These are phyloP conservation scores for Purpureocillium lavendulum DNA, from an alignment of 2,329 filamentous ascomycete genomes.

Conservation along the genomic window DNA sequence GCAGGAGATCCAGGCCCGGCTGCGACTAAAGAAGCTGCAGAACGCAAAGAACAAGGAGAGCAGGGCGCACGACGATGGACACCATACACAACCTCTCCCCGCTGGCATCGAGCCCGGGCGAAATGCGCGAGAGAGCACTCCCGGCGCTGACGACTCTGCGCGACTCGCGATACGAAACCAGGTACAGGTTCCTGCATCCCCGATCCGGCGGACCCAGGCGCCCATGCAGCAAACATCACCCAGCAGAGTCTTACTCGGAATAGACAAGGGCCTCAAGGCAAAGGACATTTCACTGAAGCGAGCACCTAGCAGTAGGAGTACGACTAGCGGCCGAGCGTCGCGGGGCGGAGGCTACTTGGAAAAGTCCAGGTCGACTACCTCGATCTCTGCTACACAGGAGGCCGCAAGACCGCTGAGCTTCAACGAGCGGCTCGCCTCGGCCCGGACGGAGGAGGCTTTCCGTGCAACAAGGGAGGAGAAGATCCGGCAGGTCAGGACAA, in stretches of 20 bases:
- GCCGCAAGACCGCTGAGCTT: conserved; percentile 51
- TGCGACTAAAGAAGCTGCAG: conserved; percentile 82
- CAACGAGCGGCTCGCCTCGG: conserved; percentile 75
- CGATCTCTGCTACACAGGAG: conserved; percentile 15
- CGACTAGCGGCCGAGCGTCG: conserved; percentile 9
- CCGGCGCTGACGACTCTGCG: conserved; percentile 12
- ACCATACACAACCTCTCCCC: no score
- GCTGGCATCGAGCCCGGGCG: conserved; percentile 9
- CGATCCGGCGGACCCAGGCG: conserved; percentile 53
- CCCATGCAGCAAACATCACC: conserved; percentile 60
- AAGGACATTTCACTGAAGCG: conserved; percentile 79
- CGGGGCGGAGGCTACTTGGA: conserved; percentile 33
- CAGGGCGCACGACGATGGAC: no score
- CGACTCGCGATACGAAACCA: conserved; percentile 15
- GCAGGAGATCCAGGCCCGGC: conserved; percentile 77
- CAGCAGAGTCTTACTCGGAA: conserved; percentile 70
- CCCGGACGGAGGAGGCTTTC: conserved; percentile 46
- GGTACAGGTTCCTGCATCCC: conserved; percentile 68
- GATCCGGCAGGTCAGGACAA: conserved; percentile 44
- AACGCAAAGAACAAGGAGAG: conserved; percentile 30
- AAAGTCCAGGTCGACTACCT: conserved; percentile 31
- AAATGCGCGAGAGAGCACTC: conserved; percentile 16
- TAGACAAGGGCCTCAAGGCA: conserved; percentile 78
- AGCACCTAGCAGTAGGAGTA: conserved; percentile 41
- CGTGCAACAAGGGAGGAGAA: conserved; percentile 42